Evolutionary conservation across 2,329 filamentous ascomycete species (phyloP).

Genomic region (Mollisia scopiformis): DNA sequence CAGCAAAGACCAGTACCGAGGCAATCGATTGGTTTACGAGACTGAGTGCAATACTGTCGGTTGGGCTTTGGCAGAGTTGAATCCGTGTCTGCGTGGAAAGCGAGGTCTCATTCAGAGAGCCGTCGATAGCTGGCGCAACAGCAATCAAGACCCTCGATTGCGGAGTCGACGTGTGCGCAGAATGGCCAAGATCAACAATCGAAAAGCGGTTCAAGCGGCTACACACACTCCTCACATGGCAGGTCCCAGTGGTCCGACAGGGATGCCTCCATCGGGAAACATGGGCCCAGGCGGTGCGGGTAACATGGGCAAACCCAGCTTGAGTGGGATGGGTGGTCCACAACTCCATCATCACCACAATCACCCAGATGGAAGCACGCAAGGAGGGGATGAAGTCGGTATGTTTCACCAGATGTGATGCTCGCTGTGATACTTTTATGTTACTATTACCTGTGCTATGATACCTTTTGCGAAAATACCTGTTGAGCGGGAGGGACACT

Average conservation of each 20-base stretch:
- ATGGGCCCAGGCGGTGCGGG: conserved; percentile 59
- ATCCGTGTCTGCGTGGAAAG: conserved; percentile 88
- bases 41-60: conserved; percentile 99
- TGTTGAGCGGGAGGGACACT: conserved; percentile 29
- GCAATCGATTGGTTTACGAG: conserved; percentile 94
- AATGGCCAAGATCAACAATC: conserved; percentile 93
- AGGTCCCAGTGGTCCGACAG: conserved; percentile 66
- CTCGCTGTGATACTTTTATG: conserved; percentile 46
- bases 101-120: conserved; percentile 94
- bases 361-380: conserved; percentile 67
- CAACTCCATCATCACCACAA: conserved; percentile 74
- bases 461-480: conserved; percentile 23
- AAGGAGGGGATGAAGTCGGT: conserved; percentile 84
- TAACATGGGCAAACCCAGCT: conserved; percentile 66
- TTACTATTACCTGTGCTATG: conserved; percentile 38
- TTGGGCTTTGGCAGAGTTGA: conserved; percentile 95
- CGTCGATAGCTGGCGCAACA: conserved; percentile 98
- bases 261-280: conserved; percentile 63
- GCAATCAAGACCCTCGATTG: conserved; percentile 92
- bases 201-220: conserved; percentile 69
- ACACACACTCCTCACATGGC: conserved; percentile 64
- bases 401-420: conserved; percentile 85
- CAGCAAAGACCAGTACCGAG: conserved; percentile 92
- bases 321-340: conserved; percentile 66
- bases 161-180: conserved; percentile 89